These are phyloP conservation scores for Petunia hybrid DNA, from an alignment of 305 asterid species.

Conservation along the genomic window DNA sequence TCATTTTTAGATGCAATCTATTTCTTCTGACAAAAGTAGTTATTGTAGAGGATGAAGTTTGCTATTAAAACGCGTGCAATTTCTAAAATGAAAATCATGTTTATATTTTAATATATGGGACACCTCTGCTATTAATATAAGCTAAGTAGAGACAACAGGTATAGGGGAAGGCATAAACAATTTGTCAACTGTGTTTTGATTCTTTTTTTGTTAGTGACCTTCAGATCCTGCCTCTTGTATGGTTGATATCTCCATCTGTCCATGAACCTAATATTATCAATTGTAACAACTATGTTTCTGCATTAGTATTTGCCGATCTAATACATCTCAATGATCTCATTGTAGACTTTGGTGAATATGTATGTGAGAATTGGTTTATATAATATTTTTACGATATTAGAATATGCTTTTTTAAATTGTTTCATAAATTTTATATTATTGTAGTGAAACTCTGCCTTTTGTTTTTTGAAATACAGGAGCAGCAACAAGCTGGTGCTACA, in stretches of 20 bases:
- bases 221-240: background rate
- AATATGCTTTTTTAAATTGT: background rate
- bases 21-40: background rate
- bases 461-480: constrained; percentile 54
- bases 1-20: background rate
- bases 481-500: constrained; percentile 66
- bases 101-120: background rate
- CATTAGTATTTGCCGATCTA: background rate
- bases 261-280: background rate
- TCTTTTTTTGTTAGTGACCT: background rate
- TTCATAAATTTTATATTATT: background rate
- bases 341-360: background rate
- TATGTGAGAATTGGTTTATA: background rate
- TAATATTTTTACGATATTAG: background rate
- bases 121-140: background rate
- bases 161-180: background rate
- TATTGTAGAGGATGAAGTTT: background rate
- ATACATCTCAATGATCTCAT: background rate
- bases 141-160: background rate
- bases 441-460: background rate
- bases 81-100: constrained; percentile 13
- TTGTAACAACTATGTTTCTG: background rate
- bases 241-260: background rate
- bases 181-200: background rate
- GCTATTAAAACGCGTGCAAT: background rate